Base-by-base conservation (phyloP, 148 eudicot species). In the Pharnaceum exiguum region DNA sequence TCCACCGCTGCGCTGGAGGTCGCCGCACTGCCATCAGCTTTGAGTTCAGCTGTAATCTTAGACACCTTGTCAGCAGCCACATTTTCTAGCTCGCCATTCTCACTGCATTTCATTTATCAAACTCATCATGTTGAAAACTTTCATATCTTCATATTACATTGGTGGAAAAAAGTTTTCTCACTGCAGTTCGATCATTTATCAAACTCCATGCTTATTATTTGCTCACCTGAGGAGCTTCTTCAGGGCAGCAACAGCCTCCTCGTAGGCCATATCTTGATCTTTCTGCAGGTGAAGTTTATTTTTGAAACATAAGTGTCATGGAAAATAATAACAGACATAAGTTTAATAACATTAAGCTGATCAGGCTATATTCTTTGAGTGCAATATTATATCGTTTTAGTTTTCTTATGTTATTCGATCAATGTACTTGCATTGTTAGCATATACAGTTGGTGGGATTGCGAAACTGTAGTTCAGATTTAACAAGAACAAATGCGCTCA, bases 201-300 rank as follows among this genome's bases (percentile, higher is more conserved):
- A 7, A 12, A 3, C 5, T 15, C 25, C 25, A 23, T 26, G 29
- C 25, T 18, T 7, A 49, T 21, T 13, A 56, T 1, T 1, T 27
- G 33, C 55, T 24, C 31, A 85, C 98, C 75, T 75, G 38, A 93
- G 84, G 54, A 88, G 90, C 74, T 81, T 85, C 73, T 82, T 78
- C 49, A 93, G 94, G 62, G 71, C 88, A 19, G 74, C 82, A 71
- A 88, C 73, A 69, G 98, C 95, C 70, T 85, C 88, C 66, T 93
- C 98, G 68, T 85, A 85, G 17, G 91, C 82, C 94, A 87, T 79
- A 13, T 93, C 83, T 66, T 52, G 57, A 52, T 85, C 89, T 61
- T 70, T 93, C 98, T 93, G 81, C 74, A 67, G 57, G 16, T 10
- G 37, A 45, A 13, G n/a, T 24, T 12, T 50, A 21, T 12, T 15